A percentile compares a stretch with the other conserved stretches of the same genome.
Conservation (phyloP, 805 yeast genomes). For the Myxozyma neglecta region DNA sequence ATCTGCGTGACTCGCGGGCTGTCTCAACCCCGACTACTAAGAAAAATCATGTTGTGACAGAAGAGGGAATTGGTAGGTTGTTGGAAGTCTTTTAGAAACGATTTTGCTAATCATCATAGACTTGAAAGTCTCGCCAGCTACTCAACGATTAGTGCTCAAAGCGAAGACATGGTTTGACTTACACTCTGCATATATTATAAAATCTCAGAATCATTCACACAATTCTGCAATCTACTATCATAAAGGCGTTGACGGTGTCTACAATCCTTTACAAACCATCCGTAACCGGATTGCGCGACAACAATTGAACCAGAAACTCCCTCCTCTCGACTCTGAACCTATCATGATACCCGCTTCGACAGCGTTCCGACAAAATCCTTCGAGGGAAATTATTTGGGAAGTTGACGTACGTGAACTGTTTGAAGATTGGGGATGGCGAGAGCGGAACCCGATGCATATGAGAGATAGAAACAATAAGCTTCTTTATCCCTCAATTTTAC, state of each 20-base stretch:
- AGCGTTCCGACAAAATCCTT: slow-evolving; percentile 4
- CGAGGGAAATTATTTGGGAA: slow-evolving; percentile 25
- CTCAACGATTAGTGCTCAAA: slow-evolving; percentile 17
- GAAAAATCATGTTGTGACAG: background rate
- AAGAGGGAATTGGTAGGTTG: background rate
- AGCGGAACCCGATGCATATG: slow-evolving; percentile 24
- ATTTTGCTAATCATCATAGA: background rate
- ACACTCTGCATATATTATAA: slow-evolving; percentile 19
- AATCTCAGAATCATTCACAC: slow-evolving; percentile 10
- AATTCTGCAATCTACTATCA: background rate
- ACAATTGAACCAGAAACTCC: slow-evolving; percentile 6
- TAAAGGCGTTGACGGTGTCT: slow-evolving; percentile 31
- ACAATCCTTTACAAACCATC: slow-evolving; percentile 30
- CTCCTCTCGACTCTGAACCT: slow-evolving; percentile 4
- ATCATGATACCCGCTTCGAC: slow-evolving; percentile 26
- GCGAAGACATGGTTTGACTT: slow-evolving; percentile 29
- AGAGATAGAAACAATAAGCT: slow-evolving; percentile 20
- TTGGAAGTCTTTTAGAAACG: background rate
- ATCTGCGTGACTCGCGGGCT: slow-evolving; percentile 20
- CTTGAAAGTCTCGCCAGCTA: slow-evolving; percentile 15
- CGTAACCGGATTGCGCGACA: slow-evolving; percentile 26
- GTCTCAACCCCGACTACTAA: background rate
- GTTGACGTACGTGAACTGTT: slow-evolving; percentile 27
- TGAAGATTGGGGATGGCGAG: slow-evolving; percentile 32
- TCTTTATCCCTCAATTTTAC: slow-evolving; percentile 6